Evolutionary conservation across 2,329 filamentous ascomycete species (phyloP), one percentile per base, ranked within the genome.

Genomic region (Botryosphaeria dothidea): DNA sequence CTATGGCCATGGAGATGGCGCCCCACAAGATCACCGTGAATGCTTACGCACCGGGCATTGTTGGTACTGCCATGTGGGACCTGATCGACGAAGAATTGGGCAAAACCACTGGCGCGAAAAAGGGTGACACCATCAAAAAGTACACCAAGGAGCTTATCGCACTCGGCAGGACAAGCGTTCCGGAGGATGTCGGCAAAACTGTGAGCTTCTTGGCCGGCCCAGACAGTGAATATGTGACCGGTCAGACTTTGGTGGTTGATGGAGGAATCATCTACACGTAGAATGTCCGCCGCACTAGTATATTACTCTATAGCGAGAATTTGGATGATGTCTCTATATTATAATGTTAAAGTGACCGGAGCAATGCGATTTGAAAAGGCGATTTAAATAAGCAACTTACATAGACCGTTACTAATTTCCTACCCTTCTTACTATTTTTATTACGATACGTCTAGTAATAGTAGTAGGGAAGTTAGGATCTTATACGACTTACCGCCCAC

Each of bases 21-120:
- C 74, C 77, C 52, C 83, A 90, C 71, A 80, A 85, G 65, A 90
- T 91, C 72, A 90, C 86, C 0, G 87, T 85, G 21, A 91, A 91
- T 68, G 83, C 84, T 0, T 90, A 90, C 69, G 88, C 86, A 0
- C 88, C 88, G 0, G 89, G 89, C 0, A 89, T 91, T 54, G 87
- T 91, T 0, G 86, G 84, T 0, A 90, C 87, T 0, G 79, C 81
- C 0, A 90, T 90, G 88, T 91, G 88, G 88, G 88, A 90, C 51
- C 71, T 86, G 2, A 90, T 91, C 62, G 89, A 90, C 66, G 83
- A 85, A 67, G 83, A 84, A 65, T 67, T 89, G 34, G 85, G 82
- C 0, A 80, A 84, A 71, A 80, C 81, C 65, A 79, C 75, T 1
- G 86, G 84, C 0, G 76, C 78, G 0, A 75, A 80, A 69, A 84